Conservation (phyloP, 169 alveolate genomes). For the Babesia bovis region DNA sequence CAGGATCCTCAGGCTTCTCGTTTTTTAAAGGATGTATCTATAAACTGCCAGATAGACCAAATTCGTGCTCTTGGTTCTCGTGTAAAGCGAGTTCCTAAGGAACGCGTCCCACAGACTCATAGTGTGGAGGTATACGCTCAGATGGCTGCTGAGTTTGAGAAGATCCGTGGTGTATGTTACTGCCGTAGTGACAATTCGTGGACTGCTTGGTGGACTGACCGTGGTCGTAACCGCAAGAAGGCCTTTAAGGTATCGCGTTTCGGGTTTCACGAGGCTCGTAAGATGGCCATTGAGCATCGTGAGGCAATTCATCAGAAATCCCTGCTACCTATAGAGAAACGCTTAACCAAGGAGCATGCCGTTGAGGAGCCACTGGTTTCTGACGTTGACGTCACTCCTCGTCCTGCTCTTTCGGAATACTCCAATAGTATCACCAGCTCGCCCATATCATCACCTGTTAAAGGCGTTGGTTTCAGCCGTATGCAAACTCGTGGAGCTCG, state of each 20-base stretch:
- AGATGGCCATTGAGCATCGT: slow-evolving; percentile 76
- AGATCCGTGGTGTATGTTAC: slow-evolving; percentile 65
- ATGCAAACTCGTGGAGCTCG: not conserved
- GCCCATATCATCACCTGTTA: not conserved
- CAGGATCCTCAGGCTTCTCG: slow-evolving; percentile 11
- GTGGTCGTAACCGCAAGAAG: slow-evolving; percentile 66
- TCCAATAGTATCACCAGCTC: not conserved
- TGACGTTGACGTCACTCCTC: not conserved
- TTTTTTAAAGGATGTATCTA: slow-evolving; percentile 20
- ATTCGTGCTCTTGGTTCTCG: slow-evolving; percentile 7
- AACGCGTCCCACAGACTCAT: slow-evolving; percentile 1
- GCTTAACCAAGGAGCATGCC: not conserved
- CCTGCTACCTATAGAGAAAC: not conserved
- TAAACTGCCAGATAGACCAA: slow-evolving; percentile 47
- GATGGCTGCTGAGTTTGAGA: slow-evolving; percentile 32
- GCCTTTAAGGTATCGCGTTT: slow-evolving; percentile 62
- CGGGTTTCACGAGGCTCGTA: slow-evolving; percentile 76
- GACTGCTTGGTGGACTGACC: slow-evolving; percentile 75
- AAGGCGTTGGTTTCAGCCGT: not conserved
- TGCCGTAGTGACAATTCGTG: slow-evolving; percentile 68
- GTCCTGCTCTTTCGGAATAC: not conserved
- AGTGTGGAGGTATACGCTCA: slow-evolving; percentile 5
- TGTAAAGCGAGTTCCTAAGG: slow-evolving; percentile 6
- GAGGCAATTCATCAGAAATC: slow-evolving; percentile 53
- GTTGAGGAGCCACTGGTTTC: not conserved